phyloP scores from a whole-genome alignment of 139 green algal genomes.

The Trebouxia sp. region DNA sequence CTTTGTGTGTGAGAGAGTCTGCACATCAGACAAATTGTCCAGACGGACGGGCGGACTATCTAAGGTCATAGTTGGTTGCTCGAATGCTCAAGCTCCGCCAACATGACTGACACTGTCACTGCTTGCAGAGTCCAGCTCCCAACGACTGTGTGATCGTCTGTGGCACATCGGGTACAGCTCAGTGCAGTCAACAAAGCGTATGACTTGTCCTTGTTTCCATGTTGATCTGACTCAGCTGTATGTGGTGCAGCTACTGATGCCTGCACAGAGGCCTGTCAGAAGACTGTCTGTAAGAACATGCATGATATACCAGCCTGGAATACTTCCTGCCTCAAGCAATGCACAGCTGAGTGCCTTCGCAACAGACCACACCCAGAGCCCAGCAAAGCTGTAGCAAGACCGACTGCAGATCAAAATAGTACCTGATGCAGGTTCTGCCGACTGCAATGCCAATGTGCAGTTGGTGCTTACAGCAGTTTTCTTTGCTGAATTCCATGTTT shows the following conservation, averaged over 20 bases:
- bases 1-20: conserved; percentile 97
- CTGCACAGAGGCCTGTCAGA: conserved; percentile 90
- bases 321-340: conserved; percentile 84
- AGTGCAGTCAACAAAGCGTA: background rate
- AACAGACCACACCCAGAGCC: conserved; percentile 25
- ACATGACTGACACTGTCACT: background rate
- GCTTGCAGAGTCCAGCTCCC: conserved; percentile 77
- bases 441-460: too few relatives aligned
- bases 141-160: conserved; percentile 95
- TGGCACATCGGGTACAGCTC: conserved; percentile 65
- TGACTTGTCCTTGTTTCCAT: background rate
- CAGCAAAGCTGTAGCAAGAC: too few relatives aligned
- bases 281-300: conserved; percentile 80
- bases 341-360: conserved; percentile 80
- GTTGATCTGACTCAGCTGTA: background rate
- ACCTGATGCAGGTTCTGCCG: too few relatives aligned
- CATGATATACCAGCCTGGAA: conserved; percentile 97
- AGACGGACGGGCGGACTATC: conserved; percentile 74
- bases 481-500: background rate
- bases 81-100: background rate
- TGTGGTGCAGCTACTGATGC: conserved; percentile 69
- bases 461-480: too few relatives aligned
- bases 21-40: conserved; percentile 84
- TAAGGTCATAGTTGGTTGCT: conserved; percentile 53
- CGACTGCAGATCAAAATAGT: background rate